Percentiles rank a stretch among this genome's conserved stretches.
phyloP scores from a whole-genome alignment of 2,329 filamentous ascomycete genomes.

The Hypomyces rosellus region DNA sequence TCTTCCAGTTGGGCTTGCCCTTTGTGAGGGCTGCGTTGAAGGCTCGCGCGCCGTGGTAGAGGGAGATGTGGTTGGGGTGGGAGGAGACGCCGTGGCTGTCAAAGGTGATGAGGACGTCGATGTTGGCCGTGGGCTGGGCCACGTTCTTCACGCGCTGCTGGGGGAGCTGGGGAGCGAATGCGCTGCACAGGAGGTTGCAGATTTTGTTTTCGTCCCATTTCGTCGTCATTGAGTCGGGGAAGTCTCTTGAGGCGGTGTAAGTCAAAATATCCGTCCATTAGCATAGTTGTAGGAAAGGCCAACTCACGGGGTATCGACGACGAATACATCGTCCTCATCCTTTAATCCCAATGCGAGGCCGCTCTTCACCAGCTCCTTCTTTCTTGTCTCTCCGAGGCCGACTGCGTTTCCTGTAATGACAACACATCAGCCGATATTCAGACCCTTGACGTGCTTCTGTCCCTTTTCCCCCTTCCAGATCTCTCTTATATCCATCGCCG shows the following conservation, averaged over 20 bases:
- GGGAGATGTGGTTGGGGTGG: constrained; percentile 89
- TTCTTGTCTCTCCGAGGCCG: constrained; percentile 75
- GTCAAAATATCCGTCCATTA: background rate
- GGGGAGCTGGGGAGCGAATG: constrained; percentile 64
- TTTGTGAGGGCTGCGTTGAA: constrained; percentile 65
- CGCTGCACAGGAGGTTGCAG: constrained; percentile 59
- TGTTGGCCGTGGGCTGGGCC: constrained; percentile 42
- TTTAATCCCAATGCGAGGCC: constrained; percentile 70
- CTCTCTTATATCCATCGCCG: background rate
- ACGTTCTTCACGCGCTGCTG: constrained; percentile 25
- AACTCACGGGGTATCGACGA: constrained; percentile 69
- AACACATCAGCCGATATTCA: constrained; percentile 14
- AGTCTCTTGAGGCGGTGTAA: constrained; percentile 42
- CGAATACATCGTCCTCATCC: constrained; percentile 70
- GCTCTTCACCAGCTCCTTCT: constrained; percentile 76
- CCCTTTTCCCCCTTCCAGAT: background rate
- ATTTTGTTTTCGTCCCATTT: constrained; percentile 70
- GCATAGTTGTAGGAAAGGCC: background rate
- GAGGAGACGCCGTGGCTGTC: constrained; percentile 74
- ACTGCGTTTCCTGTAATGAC: constrained; percentile 64
- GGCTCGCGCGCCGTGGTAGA: constrained; percentile 71
- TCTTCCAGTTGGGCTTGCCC: constrained; percentile 56
- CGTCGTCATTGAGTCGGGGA: constrained; percentile 82
- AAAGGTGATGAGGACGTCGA: constrained; percentile 87
- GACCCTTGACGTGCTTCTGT: background rate